These are phyloP conservation scores for Ustilago lituana DNA, from an alignment of 1,284 basidiomycete species.

Conservation along the genomic window DNA sequence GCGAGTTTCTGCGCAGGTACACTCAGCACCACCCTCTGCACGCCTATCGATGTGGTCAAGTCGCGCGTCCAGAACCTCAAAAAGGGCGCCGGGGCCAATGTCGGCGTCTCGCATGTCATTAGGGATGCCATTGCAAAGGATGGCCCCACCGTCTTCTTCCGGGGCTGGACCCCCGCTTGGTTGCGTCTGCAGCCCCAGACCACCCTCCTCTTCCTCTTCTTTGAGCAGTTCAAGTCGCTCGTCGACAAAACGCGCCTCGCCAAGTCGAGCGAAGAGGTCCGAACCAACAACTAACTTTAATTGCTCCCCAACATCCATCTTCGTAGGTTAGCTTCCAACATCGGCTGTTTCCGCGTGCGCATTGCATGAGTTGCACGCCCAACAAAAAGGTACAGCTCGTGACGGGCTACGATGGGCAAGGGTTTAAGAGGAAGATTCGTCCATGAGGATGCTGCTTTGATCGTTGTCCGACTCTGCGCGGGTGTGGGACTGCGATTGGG, in stretches of 20 bases:
- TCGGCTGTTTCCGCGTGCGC: background rate
- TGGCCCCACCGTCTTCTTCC: constrained; percentile 71
- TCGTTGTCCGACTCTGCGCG: constrained; percentile 2
- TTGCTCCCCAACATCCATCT: too few relatives aligned
- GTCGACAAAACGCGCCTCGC: constrained; percentile 49
- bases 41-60: constrained; percentile 58
- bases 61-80: constrained; percentile 66
- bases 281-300: constrained; percentile 25
- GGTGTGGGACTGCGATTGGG: constrained; percentile 1
- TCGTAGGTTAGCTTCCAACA: constrained; percentile 2
- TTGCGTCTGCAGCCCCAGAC: constrained; percentile 65
- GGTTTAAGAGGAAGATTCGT: constrained; percentile 29
- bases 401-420: too few relatives aligned
- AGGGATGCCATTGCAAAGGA: constrained; percentile 62
- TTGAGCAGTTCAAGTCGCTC: constrained; percentile 59
- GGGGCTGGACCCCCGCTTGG: constrained; percentile 72
- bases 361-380: too few relatives aligned
- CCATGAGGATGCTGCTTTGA: constrained; percentile 37
- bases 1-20: constrained; percentile 68
- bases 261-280: constrained; percentile 10
- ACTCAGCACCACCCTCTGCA: constrained; percentile 70
- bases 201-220: constrained; percentile 62
- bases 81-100: constrained; percentile 35
- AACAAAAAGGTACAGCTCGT: too few relatives aligned
- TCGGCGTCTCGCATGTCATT: constrained; percentile 41